Conservation (phyloP, 768 basidiomycete genomes). For the Xerocomellus intermedius region DNA sequence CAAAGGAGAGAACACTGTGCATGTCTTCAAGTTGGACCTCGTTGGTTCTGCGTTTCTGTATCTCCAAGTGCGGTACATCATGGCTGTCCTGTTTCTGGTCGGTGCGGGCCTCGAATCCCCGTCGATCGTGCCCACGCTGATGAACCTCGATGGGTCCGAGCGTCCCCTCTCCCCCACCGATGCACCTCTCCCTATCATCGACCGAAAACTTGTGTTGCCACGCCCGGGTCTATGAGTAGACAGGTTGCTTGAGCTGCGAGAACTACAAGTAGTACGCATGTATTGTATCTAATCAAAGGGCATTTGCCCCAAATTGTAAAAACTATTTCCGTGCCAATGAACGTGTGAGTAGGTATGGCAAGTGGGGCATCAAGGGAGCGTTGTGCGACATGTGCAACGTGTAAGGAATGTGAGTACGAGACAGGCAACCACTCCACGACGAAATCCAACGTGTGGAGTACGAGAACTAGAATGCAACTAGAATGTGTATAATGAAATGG, state of each 20-base stretch:
- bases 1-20: constrained; percentile 37
- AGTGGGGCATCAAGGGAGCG: too few relatives aligned
- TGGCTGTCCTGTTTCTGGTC: constrained; percentile 87
- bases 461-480: background rate
- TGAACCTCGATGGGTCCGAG: constrained; percentile 58
- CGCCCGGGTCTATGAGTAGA: too few relatives aligned
- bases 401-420: too few relatives aligned
- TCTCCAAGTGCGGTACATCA: constrained; percentile 94
- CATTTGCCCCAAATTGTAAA: too few relatives aligned
- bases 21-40: constrained; percentile 84
- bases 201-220: too few relatives aligned
- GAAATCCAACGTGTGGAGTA: background rate
- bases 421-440: too few relatives aligned
- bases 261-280: too few relatives aligned
- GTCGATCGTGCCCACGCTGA: constrained; percentile 62
- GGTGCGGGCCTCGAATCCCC: constrained; percentile 79
- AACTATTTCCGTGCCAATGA: too few relatives aligned
- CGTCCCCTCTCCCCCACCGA: background rate
- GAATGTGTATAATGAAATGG: background rate
- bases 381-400: too few relatives aligned
- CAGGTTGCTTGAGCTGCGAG: too few relatives aligned
- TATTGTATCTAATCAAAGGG: too few relatives aligned
- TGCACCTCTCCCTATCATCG: constrained; percentile 47
- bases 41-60: constrained; percentile 88
- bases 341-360: too few relatives aligned